Evolutionary conservation across 371 early-diverging fungal species (phyloP).

Genomic region (Mortierella sp.): DNA sequence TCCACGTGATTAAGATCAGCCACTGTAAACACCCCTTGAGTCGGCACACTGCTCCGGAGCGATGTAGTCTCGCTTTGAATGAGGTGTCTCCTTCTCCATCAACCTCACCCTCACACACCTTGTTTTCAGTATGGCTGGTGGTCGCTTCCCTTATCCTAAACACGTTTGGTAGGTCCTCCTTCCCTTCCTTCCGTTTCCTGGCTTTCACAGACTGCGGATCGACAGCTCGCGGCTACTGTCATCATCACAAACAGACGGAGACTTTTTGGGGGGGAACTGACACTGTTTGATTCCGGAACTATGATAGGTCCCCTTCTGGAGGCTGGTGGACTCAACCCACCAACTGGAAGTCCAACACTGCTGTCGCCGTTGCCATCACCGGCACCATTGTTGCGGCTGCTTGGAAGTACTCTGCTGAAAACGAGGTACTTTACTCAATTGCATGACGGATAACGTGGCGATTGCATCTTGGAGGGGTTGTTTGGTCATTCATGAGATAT

Average conservation of each 20-base stretch:
- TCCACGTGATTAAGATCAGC: conserved; percentile 3
- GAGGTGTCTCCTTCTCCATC: conserved; percentile 3
- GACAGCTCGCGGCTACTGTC: not conserved
- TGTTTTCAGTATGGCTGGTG: conserved; percentile 53
- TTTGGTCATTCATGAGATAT: too few relatives aligned
- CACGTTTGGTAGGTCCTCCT: conserved; percentile 61
- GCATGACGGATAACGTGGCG: too few relatives aligned
- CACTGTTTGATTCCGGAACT: not conserved
- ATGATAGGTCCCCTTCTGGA: conserved; percentile 76
- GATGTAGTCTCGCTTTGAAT: not conserved
- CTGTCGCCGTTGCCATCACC: conserved; percentile 72
- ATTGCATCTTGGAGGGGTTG: too few relatives aligned
- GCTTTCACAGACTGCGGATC: not conserved
- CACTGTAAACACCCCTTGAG: conserved; percentile 14
- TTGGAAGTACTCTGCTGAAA: conserved; percentile 84
- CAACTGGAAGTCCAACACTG: conserved; percentile 82
- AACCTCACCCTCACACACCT: conserved; percentile 2
- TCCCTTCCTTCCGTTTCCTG: not conserved
- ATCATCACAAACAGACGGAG: too few relatives aligned
- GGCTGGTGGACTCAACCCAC: conserved; percentile 93
- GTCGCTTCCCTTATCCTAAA: conserved; percentile 65
- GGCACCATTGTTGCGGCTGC: conserved; percentile 68
- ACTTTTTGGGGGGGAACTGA: too few relatives aligned
- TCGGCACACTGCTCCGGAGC: not conserved
- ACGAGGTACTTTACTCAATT: conserved; percentile 66